Evolutionary conservation across 129 eudicot species (phyloP).

Genomic region (sunflower (Helianthus annuus)): HanXRQr2.0-SUNRISE NC_035443.2:19085581-19086080

Average conservation of each 20-base stretch:
- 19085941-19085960: slow-evolving; percentile 52
- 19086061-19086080: slow-evolving; percentile 77
- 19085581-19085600: slow-evolving; percentile 67
- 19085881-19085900: neutral
- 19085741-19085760: neutral
- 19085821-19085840: neutral
- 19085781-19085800: no score
- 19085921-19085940: neutral
- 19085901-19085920: slow-evolving; percentile 1
- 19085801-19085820: neutral
- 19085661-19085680: neutral
- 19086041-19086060: slow-evolving; percentile 70
- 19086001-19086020: slow-evolving; percentile 69
- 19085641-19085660: neutral
- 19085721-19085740: neutral
- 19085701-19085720: neutral
- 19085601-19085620: slow-evolving; percentile 79
- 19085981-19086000: slow-evolving; percentile 62
- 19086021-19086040: slow-evolving; percentile 78
- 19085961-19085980: slow-evolving; percentile 64
- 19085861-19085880: no score
- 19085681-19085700: neutral
- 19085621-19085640: slow-evolving; percentile 68
- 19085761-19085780: neutral
- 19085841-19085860: neutral